phyloP scores from a whole-genome alignment of 768 basidiomycete genomes.

The Lactifluus pinguis region DNA sequence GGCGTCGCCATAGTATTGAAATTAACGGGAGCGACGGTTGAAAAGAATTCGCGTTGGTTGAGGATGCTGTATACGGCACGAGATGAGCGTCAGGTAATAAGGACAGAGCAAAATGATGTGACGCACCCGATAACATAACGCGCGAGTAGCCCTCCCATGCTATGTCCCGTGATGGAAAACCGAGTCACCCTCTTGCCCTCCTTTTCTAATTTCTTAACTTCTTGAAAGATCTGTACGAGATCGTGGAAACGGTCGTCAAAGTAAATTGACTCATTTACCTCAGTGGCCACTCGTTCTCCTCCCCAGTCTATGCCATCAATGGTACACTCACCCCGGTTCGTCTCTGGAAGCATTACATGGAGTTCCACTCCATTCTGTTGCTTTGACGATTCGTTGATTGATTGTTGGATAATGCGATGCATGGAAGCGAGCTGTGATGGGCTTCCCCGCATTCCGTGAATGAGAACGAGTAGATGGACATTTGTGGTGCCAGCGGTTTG shows the following conservation, averaged over 20 bases:
- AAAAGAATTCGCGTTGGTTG: constrained; percentile 62
- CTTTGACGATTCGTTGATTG: constrained; percentile 20
- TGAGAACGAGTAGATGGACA: constrained; percentile 26
- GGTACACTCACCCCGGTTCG: constrained; percentile 56
- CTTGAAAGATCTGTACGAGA: constrained; percentile 41
- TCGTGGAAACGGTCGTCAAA: not conserved
- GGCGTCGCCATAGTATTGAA: constrained; percentile 83
- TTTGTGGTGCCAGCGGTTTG: not conserved
- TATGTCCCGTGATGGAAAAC: constrained; percentile 73
- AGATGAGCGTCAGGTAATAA: not conserved
- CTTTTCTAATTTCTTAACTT: constrained; percentile 42
- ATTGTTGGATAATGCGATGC: constrained; percentile 42
- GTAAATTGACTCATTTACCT: constrained; percentile 38
- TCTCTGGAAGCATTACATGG: constrained; percentile 54
- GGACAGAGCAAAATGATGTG: not conserved
- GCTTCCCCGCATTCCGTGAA: constrained; percentile 77
- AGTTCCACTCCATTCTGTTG: constrained; percentile 36
- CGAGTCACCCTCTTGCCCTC: constrained; percentile 51
- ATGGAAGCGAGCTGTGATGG: constrained; percentile 55
- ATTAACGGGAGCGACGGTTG: constrained; percentile 59
- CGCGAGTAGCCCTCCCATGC: constrained; percentile 72
- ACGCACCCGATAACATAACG: constrained; percentile 67
- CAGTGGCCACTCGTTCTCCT: constrained; percentile 68
- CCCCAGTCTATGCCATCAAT: constrained; percentile 85
- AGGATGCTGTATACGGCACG: constrained; percentile 40